These are phyloP conservation scores for Podaxis sp. DNA, from an alignment of 768 basidiomycete genomes.

Conservation along the genomic window DNA sequence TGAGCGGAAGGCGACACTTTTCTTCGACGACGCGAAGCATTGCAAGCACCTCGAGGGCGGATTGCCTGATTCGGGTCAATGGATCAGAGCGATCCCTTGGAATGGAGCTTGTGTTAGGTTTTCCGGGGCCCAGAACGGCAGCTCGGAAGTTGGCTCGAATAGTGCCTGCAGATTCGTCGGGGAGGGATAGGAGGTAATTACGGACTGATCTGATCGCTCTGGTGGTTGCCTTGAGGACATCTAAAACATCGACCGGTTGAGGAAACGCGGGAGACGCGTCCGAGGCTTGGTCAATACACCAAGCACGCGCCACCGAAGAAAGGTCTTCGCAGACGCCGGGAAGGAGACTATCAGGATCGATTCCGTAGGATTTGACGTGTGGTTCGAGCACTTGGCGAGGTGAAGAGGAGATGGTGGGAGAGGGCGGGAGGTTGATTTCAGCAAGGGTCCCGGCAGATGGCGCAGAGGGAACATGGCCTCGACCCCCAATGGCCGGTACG, in stretches of 20 bases:
- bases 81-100: slow-evolving; percentile 47
- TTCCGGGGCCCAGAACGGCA: slow-evolving; percentile 39
- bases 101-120: slow-evolving; percentile 28
- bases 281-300: slow-evolving; percentile 45
- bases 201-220: slow-evolving; percentile 79
- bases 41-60: slow-evolving; percentile 82
- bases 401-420: slow-evolving; percentile 55
- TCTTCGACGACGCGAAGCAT: slow-evolving; percentile 83
- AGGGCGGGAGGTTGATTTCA: slow-evolving; percentile 68
- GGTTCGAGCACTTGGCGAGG: slow-evolving; percentile 47
- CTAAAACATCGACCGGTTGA: slow-evolving; percentile 54
- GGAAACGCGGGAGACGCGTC: slow-evolving; percentile 16
- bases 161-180: slow-evolving; percentile 65
- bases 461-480: slow-evolving; percentile 41
- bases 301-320: slow-evolving; percentile 56
- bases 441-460: slow-evolving; percentile 42
- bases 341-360: slow-evolving; percentile 75
- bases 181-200: slow-evolving; percentile 80
- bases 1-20: slow-evolving; percentile 67
- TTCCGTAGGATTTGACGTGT: slow-evolving; percentile 64
- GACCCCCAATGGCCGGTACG: slow-evolving; percentile 75
- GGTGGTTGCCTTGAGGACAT: slow-evolving; percentile 75
- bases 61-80: slow-evolving; percentile 66
- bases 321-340: slow-evolving; percentile 81
- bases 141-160: slow-evolving; percentile 60